A percentile compares a stretch with the other conserved stretches of the same genome.
phyloP scores from a whole-genome alignment of 202 grass and related monocot species.

The Sporobolus alterniflorus region DNA sequence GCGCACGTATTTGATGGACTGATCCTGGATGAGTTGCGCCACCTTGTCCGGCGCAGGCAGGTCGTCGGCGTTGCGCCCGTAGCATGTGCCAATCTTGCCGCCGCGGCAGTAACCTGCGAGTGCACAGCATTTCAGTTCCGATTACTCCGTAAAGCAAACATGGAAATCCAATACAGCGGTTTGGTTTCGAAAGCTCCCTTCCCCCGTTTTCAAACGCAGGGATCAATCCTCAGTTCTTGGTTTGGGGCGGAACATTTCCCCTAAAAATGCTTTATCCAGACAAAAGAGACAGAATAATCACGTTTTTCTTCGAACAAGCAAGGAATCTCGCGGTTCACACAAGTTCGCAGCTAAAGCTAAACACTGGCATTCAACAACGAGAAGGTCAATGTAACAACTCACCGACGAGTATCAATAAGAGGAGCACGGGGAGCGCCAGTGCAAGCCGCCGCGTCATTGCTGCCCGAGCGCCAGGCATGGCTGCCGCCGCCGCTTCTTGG shows the following conservation, averaged over 20 bases:
- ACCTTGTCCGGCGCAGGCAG: slow-evolving; percentile 85
- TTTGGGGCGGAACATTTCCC: not conserved
- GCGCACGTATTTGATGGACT: slow-evolving; percentile 87
- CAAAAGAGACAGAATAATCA: slow-evolving; percentile 32
- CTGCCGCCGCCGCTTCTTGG: not conserved
- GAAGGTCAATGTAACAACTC: slow-evolving; percentile 17
- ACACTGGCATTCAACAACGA: not conserved
- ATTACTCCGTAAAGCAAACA: not conserved
- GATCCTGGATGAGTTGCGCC: slow-evolving; percentile 71
- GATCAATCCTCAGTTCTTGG: not conserved
- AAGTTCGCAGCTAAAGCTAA: not conserved
- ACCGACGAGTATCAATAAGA: slow-evolving; percentile 49
- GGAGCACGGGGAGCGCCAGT: slow-evolving; percentile 29
- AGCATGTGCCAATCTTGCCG: slow-evolving; percentile 88
- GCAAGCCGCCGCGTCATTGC: slow-evolving; percentile 42
- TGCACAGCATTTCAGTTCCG: not conserved
- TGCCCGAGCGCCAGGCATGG: not conserved
- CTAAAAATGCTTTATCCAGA: not conserved
- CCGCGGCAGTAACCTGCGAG: slow-evolving; percentile 57
- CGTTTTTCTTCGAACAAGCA: slow-evolving; percentile 32
- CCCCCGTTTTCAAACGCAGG: not conserved
- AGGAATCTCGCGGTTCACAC: slow-evolving; percentile 41
- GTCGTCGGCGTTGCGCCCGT: slow-evolving; percentile 95
- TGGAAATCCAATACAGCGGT: not conserved
- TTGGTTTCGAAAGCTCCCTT: not conserved